phyloP scores from a whole-genome alignment of 352 stramenopile species.

The Phytophthora pinifolia region DNA sequence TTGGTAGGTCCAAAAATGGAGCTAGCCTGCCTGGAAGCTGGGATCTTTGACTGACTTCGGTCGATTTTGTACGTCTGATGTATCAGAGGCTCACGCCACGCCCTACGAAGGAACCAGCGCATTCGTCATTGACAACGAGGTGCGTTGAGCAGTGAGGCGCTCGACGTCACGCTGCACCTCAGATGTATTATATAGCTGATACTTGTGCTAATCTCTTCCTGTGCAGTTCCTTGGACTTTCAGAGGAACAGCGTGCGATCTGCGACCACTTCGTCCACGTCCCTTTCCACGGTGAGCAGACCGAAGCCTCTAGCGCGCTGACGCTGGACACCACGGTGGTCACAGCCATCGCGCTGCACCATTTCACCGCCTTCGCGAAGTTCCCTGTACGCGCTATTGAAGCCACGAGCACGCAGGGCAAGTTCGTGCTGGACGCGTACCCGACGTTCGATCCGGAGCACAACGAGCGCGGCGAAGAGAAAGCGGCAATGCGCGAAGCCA shows the following conservation, averaged over 20 bases:
- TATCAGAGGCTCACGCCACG: conserved; percentile 50
- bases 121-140: conserved; percentile 82
- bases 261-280: conserved; percentile 66
- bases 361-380: conserved; percentile 64
- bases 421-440: conserved; percentile 71
- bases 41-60: conserved; percentile 4
- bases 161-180: not conserved
- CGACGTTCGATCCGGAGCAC: conserved; percentile 37
- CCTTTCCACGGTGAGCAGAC: conserved; percentile 51
- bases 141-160: conserved; percentile 13
- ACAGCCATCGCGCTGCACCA: conserved; percentile 65
- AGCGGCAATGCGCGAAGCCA: conserved; percentile 46
- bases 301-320: conserved; percentile 29
- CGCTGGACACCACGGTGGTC: conserved; percentile 68
- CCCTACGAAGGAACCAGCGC: conserved; percentile 55
- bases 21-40: not conserved
- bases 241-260: conserved; percentile 60
- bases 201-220: conserved; percentile 1
- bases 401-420: conserved; percentile 72
- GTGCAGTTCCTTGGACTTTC: conserved; percentile 48
- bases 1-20: conserved; percentile 27
- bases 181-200: not conserved
- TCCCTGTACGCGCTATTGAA: conserved; percentile 60
- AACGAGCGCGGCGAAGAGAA: conserved; percentile 39
- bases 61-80: conserved; percentile 18